phyloP scores from a whole-genome alignment of 2,329 filamentous ascomycete species.

The Corinectria fuckeliana region DNA sequence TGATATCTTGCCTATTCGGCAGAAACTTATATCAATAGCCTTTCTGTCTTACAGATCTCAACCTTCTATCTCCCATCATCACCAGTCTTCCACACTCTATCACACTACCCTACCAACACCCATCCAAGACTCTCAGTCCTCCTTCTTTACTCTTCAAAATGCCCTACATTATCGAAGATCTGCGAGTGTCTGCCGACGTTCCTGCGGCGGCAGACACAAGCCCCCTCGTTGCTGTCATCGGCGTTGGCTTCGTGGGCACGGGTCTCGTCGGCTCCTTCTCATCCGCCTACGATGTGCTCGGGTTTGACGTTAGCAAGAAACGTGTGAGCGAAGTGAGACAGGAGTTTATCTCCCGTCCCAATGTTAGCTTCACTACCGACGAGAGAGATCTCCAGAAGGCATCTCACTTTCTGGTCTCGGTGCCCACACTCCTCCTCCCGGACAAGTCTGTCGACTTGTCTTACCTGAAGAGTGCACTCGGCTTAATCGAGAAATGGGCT shows the following conservation, averaged over 20 bases:
- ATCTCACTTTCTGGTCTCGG: conserved; percentile 58
- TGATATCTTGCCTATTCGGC: too few species aligned
- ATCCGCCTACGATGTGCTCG: conserved; percentile 49
- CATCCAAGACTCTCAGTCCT: too few species aligned
- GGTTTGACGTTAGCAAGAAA: conserved; percentile 48
- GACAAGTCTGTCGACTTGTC: conserved; percentile 55
- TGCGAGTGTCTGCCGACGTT: neutral
- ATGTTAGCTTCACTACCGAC: conserved; percentile 23
- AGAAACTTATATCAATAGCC: too few species aligned
- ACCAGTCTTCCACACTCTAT: too few species aligned
- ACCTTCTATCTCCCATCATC: too few species aligned
- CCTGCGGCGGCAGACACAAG: neutral
- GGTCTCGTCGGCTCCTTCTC: conserved; percentile 54
- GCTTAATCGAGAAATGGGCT: conserved; percentile 48
- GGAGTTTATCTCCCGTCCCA: conserved; percentile 33
- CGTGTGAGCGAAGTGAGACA: conserved; percentile 42
- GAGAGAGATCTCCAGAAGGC: conserved; percentile 44
- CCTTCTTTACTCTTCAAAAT: too few species aligned
- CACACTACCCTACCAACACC: too few species aligned
- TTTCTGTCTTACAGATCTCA: too few species aligned
- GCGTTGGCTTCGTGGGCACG: conserved; percentile 59
- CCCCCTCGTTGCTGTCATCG: conserved; percentile 53
- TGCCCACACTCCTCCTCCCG: conserved; percentile 55
- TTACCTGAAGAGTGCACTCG: conserved; percentile 52
- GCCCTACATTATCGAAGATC: too few species aligned